phyloP scores from a whole-genome alignment of 192 early-diverging fungal species.

The Rhizophagus clarus region DNA sequence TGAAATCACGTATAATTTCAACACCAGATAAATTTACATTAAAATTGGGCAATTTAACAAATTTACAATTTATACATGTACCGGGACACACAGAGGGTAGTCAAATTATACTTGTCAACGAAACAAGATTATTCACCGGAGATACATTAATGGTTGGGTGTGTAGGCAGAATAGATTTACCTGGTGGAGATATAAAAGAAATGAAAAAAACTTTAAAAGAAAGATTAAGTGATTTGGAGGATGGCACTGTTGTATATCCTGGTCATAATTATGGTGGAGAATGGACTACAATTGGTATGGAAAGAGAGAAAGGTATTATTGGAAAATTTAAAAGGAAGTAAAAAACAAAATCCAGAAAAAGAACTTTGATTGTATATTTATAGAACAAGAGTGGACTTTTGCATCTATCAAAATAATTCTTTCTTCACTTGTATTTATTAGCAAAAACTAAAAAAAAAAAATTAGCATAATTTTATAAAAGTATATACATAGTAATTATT shows the following conservation, averaged over 20 bases:
- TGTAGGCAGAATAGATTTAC: constrained; percentile 77
- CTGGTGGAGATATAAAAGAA: constrained; percentile 64
- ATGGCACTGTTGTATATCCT: constrained; percentile 79
- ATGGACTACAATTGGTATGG: constrained; percentile 77
- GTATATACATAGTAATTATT: no score
- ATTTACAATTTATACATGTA: constrained; percentile 82
- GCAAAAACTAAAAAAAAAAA: no score
- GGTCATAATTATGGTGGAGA: constrained; percentile 88
- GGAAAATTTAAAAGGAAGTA: constrained; percentile 14
- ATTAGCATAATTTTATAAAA: no score
- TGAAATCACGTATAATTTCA: constrained; percentile 48
- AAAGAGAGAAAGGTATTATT: constrained; percentile 42
- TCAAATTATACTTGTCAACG: constrained; percentile 81
- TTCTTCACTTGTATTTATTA: no score
- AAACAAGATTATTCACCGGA: constrained; percentile 74
- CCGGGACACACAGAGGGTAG: constrained; percentile 91
- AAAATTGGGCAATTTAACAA: constrained; percentile 49
- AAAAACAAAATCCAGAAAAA: no score
- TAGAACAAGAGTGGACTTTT: no score
- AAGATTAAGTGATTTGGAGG: constrained; percentile 58
- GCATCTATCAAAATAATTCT: no score
- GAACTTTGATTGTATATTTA: no score
- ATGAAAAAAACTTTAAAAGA: constrained; percentile 76
- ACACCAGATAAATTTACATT: constrained; percentile 64
- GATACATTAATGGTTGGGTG: constrained; percentile 83